phyloP scores from a whole-genome alignment of 108 stramenopile genomes.

The Nannochloropsis salina region DNA sequence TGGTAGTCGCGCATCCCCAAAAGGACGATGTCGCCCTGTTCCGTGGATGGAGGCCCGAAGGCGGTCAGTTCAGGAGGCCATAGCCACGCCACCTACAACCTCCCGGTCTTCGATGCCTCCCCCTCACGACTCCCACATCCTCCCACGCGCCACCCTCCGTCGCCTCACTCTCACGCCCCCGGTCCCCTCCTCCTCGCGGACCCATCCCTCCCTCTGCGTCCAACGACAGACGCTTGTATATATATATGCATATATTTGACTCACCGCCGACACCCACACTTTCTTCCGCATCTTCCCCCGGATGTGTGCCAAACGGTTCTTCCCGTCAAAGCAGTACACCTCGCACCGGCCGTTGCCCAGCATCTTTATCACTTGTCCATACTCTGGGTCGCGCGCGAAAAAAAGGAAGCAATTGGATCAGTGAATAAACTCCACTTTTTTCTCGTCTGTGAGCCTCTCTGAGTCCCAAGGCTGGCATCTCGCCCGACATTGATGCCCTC shows the following conservation, averaged over 20 bases:
- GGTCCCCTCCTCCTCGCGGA: neutral
- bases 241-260: neutral
- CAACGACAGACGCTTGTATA: no score
- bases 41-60: neutral
- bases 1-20: conserved; percentile 97
- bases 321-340: conserved; percentile 97
- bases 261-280: conserved; percentile 82
- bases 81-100: neutral
- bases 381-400: conserved; percentile 3
- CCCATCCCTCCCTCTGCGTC: neutral
- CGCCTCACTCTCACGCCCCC: neutral
- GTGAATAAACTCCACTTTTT: neutral
- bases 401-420: neutral
- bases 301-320: conserved; percentile 94
- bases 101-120: no score
- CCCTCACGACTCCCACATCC: no score
- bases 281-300: conserved; percentile 99
- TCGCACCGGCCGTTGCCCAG: conserved; percentile 96
- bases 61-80: neutral
- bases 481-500: neutral
- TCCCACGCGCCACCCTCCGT: no score
- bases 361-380: conserved; percentile 88
- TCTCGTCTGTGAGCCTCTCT: no score
- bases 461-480: no score
- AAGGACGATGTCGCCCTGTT: conserved; percentile 84